These are phyloP conservation scores for Mucor plumbeus DNA, from an alignment of 371 early-diverging fungal genomes.

Conservation along the genomic window DNA sequence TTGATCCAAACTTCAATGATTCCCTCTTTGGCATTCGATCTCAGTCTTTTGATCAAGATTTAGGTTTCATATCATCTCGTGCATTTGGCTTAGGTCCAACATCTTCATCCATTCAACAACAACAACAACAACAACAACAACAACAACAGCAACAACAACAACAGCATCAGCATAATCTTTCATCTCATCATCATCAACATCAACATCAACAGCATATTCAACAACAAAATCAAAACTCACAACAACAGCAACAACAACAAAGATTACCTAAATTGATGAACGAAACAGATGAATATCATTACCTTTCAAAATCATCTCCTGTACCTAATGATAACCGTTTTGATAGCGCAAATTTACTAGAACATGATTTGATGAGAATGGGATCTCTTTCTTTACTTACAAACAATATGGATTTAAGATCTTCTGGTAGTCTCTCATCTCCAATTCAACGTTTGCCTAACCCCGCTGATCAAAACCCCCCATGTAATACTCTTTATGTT, in stretches of 20 bases:
- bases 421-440: slow-evolving; percentile 13
- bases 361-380: slow-evolving; percentile 25
- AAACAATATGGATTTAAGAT: slow-evolving; percentile 6
- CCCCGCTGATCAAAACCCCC: slow-evolving; percentile 86
- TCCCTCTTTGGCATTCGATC: slow-evolving; percentile 41
- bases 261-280: slow-evolving; percentile 9
- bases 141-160: slow-evolving; percentile 28
- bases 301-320: slow-evolving; percentile 85
- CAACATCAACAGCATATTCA: slow-evolving; percentile 21
- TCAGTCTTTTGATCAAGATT: slow-evolving; percentile 43
- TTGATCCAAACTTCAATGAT: slow-evolving; percentile 42
- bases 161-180: slow-evolving; percentile 24
- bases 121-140: slow-evolving; percentile 23
- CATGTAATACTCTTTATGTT: slow-evolving; percentile 93
- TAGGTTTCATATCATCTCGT: slow-evolving; percentile 32
- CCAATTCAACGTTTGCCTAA: slow-evolving; percentile 20
- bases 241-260: slow-evolving; percentile 40
- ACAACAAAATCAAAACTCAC: slow-evolving; percentile 59
- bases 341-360: slow-evolving; percentile 13
- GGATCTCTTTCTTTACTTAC: slow-evolving; percentile 16
- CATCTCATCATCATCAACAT: slow-evolving; percentile 9
- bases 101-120: slow-evolving; percentile 12
- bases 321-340: slow-evolving; percentile 28
- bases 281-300: slow-evolving; percentile 57
- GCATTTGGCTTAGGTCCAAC: slow-evolving; percentile 27